These are phyloP conservation scores for Pyrus hybrid DNA, from an alignment of 331 rosid genomes.

Conservation along the genomic window DNA sequence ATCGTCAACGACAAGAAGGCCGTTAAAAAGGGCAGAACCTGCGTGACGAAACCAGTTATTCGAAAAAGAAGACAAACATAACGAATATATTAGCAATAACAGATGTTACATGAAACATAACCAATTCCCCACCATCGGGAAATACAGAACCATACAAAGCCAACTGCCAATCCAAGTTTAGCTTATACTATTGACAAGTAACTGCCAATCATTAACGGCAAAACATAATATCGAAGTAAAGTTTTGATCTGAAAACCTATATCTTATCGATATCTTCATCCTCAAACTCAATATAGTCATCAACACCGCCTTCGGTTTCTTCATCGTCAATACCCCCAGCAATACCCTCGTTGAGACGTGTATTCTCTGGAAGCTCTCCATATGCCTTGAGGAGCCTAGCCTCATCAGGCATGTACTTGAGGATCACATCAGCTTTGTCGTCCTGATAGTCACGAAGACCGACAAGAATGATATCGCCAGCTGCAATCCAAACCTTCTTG, in stretches of 20 bases:
- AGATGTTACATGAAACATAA: conserved; percentile 9
- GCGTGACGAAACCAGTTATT: neutral
- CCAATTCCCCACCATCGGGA: conserved; percentile 7
- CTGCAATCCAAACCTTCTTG: conserved; percentile 51
- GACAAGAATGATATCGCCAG: conserved; percentile 39
- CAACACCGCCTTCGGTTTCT: conserved; percentile 27
- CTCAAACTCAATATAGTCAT: conserved; percentile 39
- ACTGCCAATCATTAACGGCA: neutral
- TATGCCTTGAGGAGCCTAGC: conserved; percentile 55
- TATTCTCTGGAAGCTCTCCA: conserved; percentile 46
- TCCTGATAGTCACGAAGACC: conserved; percentile 47
- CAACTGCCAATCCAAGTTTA: conserved; percentile 5
- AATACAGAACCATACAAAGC: conserved; percentile 1
- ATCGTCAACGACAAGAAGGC: neutral
- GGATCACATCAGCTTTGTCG: conserved; percentile 46
- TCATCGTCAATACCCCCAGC: conserved; percentile 35
- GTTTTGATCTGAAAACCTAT: conserved; percentile 1
- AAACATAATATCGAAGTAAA: neutral
- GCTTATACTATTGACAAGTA: neutral
- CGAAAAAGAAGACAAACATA: neutral
- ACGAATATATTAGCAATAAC: conserved; percentile 7
- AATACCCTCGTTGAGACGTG: conserved; percentile 42
- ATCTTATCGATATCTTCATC: conserved; percentile 50
- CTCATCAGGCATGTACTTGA: conserved; percentile 47
- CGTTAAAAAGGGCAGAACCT: neutral